Conservation (phyloP, 2,329 filamentous ascomycete genomes). For the Arthrinium puccinioides region DNA sequence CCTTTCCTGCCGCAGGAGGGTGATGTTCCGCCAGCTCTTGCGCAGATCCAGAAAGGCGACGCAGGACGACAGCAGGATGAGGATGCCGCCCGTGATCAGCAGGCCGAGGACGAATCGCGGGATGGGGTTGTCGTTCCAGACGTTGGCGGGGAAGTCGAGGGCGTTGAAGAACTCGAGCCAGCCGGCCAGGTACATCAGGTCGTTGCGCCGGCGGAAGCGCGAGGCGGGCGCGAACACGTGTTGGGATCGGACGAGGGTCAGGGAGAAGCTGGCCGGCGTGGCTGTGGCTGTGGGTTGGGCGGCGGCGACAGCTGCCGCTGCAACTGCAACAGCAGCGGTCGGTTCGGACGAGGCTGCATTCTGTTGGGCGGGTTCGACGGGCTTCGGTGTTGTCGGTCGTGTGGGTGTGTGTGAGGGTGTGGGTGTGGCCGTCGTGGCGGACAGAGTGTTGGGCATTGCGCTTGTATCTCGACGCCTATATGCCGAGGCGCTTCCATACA, state of each 20-base stretch:
- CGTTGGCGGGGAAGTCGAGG: slow-evolving; percentile 49
- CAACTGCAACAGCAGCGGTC: too few relatives aligned
- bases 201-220: slow-evolving; percentile 12
- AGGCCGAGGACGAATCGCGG: slow-evolving; percentile 39
- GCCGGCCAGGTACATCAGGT: slow-evolving; percentile 32
- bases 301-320: too few relatives aligned
- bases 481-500: too few relatives aligned
- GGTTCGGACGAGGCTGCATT: too few relatives aligned
- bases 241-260: not conserved
- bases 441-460: too few relatives aligned
- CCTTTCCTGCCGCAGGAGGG: slow-evolving; percentile 34
- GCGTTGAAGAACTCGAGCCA: slow-evolving; percentile 49
- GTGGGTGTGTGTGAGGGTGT: too few relatives aligned
- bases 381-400: too few relatives aligned
- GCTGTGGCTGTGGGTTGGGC: too few relatives aligned
- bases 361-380: too few relatives aligned
- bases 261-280: too few relatives aligned
- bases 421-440: too few relatives aligned
- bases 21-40: slow-evolving; percentile 37
- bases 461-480: too few relatives aligned
- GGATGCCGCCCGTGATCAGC: slow-evolving; percentile 44
- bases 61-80: slow-evolving; percentile 35
- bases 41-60: slow-evolving; percentile 37
- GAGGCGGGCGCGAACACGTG: not conserved
- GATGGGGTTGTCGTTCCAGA: slow-evolving; percentile 46